Evolutionary conservation across 1,284 basidiomycete genomes (phyloP).

Genomic region (Ganoderma boninense): DNA sequence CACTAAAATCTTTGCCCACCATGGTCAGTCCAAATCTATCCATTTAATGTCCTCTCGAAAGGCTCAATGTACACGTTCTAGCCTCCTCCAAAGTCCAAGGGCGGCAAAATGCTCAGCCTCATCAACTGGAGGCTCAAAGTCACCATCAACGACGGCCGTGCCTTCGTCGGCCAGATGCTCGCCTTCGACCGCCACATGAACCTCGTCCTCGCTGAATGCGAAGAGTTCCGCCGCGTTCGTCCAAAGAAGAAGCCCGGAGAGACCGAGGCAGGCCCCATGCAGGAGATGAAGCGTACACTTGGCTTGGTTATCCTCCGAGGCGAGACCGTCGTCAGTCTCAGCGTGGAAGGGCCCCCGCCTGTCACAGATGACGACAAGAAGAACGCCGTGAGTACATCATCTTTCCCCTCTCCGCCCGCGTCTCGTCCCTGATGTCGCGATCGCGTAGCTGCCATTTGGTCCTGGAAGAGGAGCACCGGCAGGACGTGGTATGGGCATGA

Average conservation of each 20-base stretch:
- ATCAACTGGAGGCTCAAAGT: conserved; percentile 98
- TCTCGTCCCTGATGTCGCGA: not conserved
- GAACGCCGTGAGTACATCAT: conserved; percentile 58
- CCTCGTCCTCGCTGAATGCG: conserved; percentile 96
- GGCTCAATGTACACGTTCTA: conserved; percentile 37
- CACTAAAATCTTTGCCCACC: conserved; percentile 51
- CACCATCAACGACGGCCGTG: conserved; percentile 97
- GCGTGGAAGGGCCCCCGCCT: conserved; percentile 96
- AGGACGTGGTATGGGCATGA: conserved; percentile 96
- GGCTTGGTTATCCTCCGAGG: conserved; percentile 97
- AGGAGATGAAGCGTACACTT: conserved; percentile 96
- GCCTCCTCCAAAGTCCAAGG: conserved; percentile 95
- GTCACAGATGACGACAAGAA: conserved; percentile 91
- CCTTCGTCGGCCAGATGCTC: conserved; percentile 97
- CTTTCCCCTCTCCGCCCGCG: not conserved
- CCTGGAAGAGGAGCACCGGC: conserved; percentile 96
- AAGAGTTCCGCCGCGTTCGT: conserved; percentile 92
- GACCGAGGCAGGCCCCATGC: conserved; percentile 77
- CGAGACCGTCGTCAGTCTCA: conserved; percentile 95
- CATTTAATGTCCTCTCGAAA: not conserved
- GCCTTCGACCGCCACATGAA: conserved; percentile 99
- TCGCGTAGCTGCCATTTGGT: conserved; percentile 79
- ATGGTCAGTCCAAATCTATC: conserved; percentile 58
- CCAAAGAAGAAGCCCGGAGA: conserved; percentile 87
- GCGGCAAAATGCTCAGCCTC: conserved; percentile 97